These are phyloP conservation scores for Phytopythium montanum DNA, from an alignment of 352 stramenopile species.

Conservation along the genomic window DNA sequence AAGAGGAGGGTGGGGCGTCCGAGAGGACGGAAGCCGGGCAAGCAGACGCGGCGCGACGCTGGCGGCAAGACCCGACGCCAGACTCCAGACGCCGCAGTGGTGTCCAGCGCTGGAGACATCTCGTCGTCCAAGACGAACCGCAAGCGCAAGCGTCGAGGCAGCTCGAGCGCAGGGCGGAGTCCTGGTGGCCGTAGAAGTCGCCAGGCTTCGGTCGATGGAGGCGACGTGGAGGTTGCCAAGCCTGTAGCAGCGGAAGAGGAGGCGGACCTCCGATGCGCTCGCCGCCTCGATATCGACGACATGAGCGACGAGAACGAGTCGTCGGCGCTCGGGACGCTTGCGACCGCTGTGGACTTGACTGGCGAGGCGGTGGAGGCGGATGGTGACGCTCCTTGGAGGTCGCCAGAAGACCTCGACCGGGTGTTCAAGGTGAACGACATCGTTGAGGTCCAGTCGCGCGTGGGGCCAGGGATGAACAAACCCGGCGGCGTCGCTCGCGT, in stretches of 20 bases:
- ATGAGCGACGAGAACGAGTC: conserved; percentile 27
- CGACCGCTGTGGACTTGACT: conserved; percentile 5
- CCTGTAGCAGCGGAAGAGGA: neutral
- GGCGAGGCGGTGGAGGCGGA: conserved; percentile 7
- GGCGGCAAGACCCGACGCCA: conserved; percentile 25
- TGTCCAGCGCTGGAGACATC: conserved; percentile 14
- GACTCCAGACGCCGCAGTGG: conserved; percentile 16
- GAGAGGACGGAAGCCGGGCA: conserved; percentile 14
- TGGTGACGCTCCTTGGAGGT: conserved; percentile 10
- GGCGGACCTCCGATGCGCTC: conserved; percentile 20
- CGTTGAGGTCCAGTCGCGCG: conserved; percentile 48
- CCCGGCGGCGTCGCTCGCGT: conserved; percentile 61
- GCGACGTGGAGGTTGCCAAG: conserved; percentile 14
- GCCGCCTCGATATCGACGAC: conserved; percentile 45
- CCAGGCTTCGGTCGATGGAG: conserved; percentile 11
- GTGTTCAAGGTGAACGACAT: conserved; percentile 52
- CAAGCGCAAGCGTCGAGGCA: conserved; percentile 48
- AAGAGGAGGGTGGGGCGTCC: conserved; percentile 6
- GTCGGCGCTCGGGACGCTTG: neutral
- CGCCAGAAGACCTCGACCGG: conserved; percentile 14
- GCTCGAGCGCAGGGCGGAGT: conserved; percentile 8
- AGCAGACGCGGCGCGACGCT: conserved; percentile 12
- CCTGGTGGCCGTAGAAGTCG: conserved; percentile 10
- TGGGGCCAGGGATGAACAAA: conserved; percentile 67
- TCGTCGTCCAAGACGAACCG: conserved; percentile 39